Percentiles rank a stretch among this genome's conserved stretches.
Evolutionary conservation across 805 yeast genomes (phyloP).

Genomic region (Ogataea trehaloabstinens): DNA sequence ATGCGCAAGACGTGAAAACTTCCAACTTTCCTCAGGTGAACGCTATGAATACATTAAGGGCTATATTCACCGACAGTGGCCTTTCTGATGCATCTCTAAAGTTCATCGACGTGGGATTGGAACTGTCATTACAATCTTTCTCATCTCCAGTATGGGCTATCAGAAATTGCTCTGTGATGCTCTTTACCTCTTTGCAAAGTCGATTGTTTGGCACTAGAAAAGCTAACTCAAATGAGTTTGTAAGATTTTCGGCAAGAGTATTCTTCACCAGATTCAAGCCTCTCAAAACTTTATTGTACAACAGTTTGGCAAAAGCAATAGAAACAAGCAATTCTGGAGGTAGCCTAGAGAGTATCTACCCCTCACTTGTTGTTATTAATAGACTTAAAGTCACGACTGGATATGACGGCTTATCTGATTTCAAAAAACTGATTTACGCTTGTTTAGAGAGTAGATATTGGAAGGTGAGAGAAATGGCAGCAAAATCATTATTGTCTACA

Average conservation of each 20-base stretch:
- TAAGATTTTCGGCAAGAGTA: constrained; percentile 44
- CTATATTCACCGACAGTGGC: constrained; percentile 68
- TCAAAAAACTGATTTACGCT: constrained; percentile 44
- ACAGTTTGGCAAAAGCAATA: constrained; percentile 36
- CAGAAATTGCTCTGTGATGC: constrained; percentile 90
- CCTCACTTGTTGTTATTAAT: constrained; percentile 71
- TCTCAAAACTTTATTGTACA: constrained; percentile 48
- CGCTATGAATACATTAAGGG: constrained; percentile 82
- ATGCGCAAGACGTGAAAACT: constrained; percentile 40
- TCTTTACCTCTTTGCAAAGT: constrained; percentile 80
- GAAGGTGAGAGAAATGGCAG: constrained; percentile 88
- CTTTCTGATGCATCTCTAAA: constrained; percentile 52
- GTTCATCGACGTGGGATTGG: constrained; percentile 57
- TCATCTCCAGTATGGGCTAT: constrained; percentile 76
- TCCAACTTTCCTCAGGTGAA: constrained; percentile 89
- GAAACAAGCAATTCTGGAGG: constrained; percentile 17
- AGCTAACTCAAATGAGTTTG: constrained; percentile 27
- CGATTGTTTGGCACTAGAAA: constrained; percentile 68
- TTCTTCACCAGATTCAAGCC: constrained; percentile 69
- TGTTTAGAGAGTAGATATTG: constrained; percentile 59
- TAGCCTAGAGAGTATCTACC: constrained; percentile 63
- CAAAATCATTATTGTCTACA: constrained; percentile 61
- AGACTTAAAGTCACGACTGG: constrained; percentile 62
- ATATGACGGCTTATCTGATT: constrained; percentile 49
- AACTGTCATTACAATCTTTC: constrained; percentile 61